These are phyloP conservation scores for Dimargaris cristalligena DNA, from an alignment of 192 early-diverging fungal genomes.

Conservation along the genomic window DNA sequence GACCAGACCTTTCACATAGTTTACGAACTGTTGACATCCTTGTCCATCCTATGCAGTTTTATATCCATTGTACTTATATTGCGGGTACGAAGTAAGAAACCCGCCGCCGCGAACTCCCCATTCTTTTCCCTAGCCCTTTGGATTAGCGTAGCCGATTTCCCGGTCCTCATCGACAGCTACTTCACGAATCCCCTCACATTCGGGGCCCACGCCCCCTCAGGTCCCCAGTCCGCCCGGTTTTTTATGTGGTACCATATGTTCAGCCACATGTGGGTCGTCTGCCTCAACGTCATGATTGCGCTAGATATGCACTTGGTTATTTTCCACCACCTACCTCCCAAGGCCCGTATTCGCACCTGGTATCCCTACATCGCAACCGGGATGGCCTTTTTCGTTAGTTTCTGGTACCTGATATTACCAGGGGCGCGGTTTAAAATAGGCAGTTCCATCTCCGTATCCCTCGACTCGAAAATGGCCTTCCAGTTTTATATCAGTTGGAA, in stretches of 20 bases:
- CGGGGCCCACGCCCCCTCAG: not conserved
- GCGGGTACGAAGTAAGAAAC: not conserved
- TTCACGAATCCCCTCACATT: not conserved
- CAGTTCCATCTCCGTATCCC: not conserved
- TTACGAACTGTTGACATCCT: too few relatives aligned
- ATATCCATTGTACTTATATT: not conserved
- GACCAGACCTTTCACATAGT: too few relatives aligned
- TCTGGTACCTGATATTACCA: conserved; percentile 4
- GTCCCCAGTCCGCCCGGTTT: not conserved
- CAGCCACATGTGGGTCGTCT: not conserved
- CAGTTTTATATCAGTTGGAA: not conserved
- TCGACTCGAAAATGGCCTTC: not conserved
- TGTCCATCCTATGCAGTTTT: not conserved
- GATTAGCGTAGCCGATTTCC: not conserved
- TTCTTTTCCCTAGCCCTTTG: not conserved
- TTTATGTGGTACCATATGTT: not conserved
- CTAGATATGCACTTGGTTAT: not conserved
- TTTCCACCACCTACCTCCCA: not conserved
- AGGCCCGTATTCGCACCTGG: not conserved
- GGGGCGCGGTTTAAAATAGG: not conserved
- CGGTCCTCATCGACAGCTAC: not conserved
- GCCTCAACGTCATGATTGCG: conserved; percentile 5
- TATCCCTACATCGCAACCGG: not conserved
- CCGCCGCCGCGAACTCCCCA: not conserved
- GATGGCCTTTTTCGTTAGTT: not conserved